Conservation (phyloP, 148 eudicot genomes). For the Linanthus parryae region DNA sequence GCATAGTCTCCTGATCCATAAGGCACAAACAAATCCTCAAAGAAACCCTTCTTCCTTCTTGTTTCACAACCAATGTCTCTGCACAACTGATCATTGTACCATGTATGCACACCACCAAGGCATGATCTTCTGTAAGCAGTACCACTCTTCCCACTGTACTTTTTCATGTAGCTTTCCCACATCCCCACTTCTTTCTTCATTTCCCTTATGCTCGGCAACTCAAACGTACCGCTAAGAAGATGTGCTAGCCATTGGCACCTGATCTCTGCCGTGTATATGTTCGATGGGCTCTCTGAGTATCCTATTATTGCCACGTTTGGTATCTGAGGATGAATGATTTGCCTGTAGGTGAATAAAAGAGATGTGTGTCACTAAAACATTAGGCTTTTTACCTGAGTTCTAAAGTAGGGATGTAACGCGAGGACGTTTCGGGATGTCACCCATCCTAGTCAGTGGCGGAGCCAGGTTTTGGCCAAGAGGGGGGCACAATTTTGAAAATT, state of each 20-base stretch:
- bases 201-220: constrained; percentile 1
- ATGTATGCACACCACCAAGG: constrained; percentile 6
- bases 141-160: constrained; percentile 5
- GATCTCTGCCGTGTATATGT: constrained; percentile 4
- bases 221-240: constrained; percentile 7
- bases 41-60: too few species aligned
- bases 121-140: background rate
- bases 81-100: constrained; percentile 11
- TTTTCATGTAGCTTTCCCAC: constrained; percentile 13
- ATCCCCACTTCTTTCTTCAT: constrained; percentile 4
- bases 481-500: too few species aligned
- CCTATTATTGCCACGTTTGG: constrained; percentile 6
- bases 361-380: background rate
- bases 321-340: constrained; percentile 8
- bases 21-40: too few species aligned
- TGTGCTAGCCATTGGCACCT: constrained; percentile 12
- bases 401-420: too few species aligned
- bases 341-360: background rate
- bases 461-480: too few species aligned
- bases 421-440: too few species aligned
- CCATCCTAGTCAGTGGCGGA: too few species aligned
- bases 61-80: too few species aligned
- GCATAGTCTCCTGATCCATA: constrained; percentile 5
- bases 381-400: too few species aligned
- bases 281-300: too few species aligned